Base-by-base conservation (phyloP, 2,329 filamentous ascomycete genomes). In the Ascochyta koolunga region DNA sequence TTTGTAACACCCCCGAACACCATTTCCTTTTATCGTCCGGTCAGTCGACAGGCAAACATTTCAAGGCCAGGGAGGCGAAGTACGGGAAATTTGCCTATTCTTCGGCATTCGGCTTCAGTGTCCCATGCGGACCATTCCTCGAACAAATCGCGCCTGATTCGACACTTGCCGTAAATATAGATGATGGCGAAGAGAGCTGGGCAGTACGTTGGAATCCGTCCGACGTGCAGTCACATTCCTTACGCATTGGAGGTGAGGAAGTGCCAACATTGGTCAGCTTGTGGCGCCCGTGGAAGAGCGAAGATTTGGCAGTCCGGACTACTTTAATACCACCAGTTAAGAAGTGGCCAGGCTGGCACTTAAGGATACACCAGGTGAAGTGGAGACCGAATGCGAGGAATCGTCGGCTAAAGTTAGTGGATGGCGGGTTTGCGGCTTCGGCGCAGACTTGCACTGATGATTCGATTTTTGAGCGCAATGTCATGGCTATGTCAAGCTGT, bases 61-160 rank as follows among this genome's bases (percentile, higher is more conserved):
- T 60, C 56, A 62, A 62, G 22, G 61, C 57, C 1, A 31, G 58
- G 2, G 61, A 62, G 41, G 59, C 61, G 1, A 64, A 64, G 18
- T 64, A 64, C 25, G 59, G 55, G 6, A 64, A 64, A n/a, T 55
- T 64, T 21, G 61, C 61, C 1, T 64, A 82, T 59, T 82, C 80
- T 0, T 82, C 80, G 0, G 63, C 77, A 0, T 81, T 82, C 36
- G 75, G 70, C 0, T 82, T 82, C 47, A 76, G 72, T 7, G 78
- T 80, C 0, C 78, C 78, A 0, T 73, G 71, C 0, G 78, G 78
- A 1, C 29, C 62, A 1, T 56, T 69, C 11, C 55, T 76, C 5
- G 21, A 70, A 21, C 78, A 70, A 33, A 49, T 64, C 3, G 66
- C 66, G 7, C 65, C 62, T 1, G 68, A 70, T 33, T 70, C 57